A percentile compares a stretch with the other conserved stretches of the same genome.
These are phyloP conservation scores for Carex myosuroides DNA, from an alignment of 176 grass and related monocot species.

Conservation along the genomic window DNA sequence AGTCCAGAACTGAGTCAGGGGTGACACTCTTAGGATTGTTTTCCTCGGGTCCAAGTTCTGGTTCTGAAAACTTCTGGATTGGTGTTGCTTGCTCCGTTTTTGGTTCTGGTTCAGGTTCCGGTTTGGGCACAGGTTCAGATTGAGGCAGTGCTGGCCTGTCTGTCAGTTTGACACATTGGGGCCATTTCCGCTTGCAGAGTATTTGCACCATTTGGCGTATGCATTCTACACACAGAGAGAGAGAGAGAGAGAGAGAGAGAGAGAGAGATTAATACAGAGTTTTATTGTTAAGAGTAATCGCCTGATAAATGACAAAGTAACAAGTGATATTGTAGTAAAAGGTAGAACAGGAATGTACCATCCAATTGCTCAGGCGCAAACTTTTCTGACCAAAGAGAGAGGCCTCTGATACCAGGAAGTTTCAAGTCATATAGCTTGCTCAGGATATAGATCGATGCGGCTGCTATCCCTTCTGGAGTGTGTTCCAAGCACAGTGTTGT, in stretches of 20 bases:
- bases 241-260: neutral
- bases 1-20: slow-evolving; percentile 4
- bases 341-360: slow-evolving; percentile 34
- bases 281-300: neutral
- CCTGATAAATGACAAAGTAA: slow-evolving; percentile 1
- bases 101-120: neutral
- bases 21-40: neutral
- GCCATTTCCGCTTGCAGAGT: slow-evolving; percentile 24
- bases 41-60: neutral
- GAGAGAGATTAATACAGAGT: neutral
- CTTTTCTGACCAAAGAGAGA: slow-evolving; percentile 70
- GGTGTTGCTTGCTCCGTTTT: neutral
- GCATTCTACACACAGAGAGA: slow-evolving; percentile 29
- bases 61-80: neutral
- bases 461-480: slow-evolving; percentile 73
- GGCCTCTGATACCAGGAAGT: slow-evolving; percentile 43
- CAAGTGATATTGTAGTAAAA: neutral
- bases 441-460: slow-evolving; percentile 54
- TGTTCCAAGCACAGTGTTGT: slow-evolving; percentile 64
- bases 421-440: slow-evolving; percentile 59
- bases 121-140: neutral
- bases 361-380: slow-evolving; percentile 65
- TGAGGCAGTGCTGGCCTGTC: neutral
- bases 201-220: slow-evolving; percentile 57
- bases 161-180: neutral